Evolutionary conservation across 78 protist genomes (phyloP), one percentile per base, ranked within the genome.

Genomic region (Dictyostelium brefeldianum): DNA sequence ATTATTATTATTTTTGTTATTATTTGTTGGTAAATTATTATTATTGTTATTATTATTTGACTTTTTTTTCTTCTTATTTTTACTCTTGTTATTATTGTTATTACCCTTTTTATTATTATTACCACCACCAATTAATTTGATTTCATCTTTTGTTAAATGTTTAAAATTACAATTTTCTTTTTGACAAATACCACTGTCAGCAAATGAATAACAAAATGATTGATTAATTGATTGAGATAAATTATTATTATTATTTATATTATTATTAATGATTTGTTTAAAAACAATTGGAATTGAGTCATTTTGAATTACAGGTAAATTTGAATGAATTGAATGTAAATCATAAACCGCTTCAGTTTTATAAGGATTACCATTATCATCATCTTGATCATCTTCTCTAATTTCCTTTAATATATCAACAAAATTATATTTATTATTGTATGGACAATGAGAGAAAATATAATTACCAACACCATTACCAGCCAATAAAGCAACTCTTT

Each of bases 151-250:
- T 14, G 92, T 77, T 22, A 85, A 59, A 75, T 85, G 92, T 22
- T 25, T 10, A 25, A 64, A 85, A 46, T n/a, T 46, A 62, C 92
- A 85, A 15, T 43, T 22, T 14, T 59, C 57, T 51, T 85, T 85
- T 50, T 57, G 43, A 50, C 92, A 85, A 10, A 31, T 25, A 46
- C 92, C 92, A 62, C 25, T 25, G 4, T 85, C 53, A 14, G 78
- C 92, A 77, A 85, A 85, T 14, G 82, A 64, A 50, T 47, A 57
- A 48, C 92, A 85, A 53, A 8, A 78, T 54, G 41, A 10, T 5
- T 65, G 67, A 53, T 83, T 9, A 20, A 36, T 17, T 22, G 64
- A 71, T 20, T 31, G 81, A 43, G 59, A 36, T 27, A 8, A 17
- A 14, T 62, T 74, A 36, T 36, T 36, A 36, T 36, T 36, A 25